phyloP scores from a whole-genome alignment of 2,329 filamentous ascomycete species.

The Botryotinia globosa region DNA sequence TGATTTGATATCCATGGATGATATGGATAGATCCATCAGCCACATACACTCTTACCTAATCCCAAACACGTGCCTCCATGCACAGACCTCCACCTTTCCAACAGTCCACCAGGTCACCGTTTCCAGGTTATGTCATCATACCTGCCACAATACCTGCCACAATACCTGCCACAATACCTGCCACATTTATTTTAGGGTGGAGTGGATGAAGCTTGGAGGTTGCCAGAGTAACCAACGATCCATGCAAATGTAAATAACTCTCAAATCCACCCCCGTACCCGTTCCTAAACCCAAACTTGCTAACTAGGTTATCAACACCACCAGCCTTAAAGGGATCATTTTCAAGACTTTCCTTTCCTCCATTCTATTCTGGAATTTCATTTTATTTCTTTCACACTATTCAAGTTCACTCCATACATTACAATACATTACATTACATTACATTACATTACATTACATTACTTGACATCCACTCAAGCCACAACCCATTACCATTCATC shows the following conservation, averaged over 20 bases:
- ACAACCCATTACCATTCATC: neutral
- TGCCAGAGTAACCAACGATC: conserved; percentile 2
- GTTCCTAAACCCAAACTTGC: neutral
- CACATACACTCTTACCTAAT: neutral
- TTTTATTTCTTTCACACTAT: neutral
- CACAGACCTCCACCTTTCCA: neutral
- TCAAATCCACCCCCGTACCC: neutral
- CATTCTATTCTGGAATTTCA: neutral
- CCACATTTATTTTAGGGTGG: conserved; percentile 8
- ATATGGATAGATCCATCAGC: no score
- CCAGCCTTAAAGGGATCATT: neutral
- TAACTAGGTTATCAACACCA: neutral
- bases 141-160: conserved; percentile 13
- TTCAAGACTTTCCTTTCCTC: neutral
- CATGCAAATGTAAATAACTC: conserved; percentile 20
- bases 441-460: no score
- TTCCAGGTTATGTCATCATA: neutral
- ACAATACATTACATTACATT: no score
- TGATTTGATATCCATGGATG: neutral
- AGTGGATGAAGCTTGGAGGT: neutral
- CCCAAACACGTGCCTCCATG: neutral
- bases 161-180: conserved; percentile 10
- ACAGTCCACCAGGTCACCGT: no score
- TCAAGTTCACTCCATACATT: neutral
- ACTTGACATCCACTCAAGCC: neutral